Evolutionary conservation across 495 filamentous ascomycete genomes (phyloP).

Genomic region (Parathielavia hyrcaniae): DNA sequence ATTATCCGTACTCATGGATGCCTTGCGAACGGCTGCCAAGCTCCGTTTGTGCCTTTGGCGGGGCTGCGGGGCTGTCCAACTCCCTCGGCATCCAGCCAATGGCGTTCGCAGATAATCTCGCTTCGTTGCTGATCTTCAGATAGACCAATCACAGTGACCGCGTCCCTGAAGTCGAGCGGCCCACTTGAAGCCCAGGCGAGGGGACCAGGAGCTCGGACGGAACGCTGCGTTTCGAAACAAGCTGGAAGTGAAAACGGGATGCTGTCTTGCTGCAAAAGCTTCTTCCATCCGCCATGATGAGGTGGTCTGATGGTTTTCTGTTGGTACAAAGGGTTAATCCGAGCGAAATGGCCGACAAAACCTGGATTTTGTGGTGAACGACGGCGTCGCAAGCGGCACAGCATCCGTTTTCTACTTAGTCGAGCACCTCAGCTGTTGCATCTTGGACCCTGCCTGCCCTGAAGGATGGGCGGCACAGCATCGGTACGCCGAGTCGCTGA

Average conservation of each 20-base stretch:
- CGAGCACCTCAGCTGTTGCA: constrained; percentile 2
- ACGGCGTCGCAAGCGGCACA: constrained; percentile 12
- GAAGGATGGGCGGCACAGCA: constrained; percentile 6
- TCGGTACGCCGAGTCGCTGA: constrained; percentile 11
- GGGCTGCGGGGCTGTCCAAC: neutral
- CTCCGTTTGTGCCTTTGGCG: no score
- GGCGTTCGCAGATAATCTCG: constrained; percentile 26
- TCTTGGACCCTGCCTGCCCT: constrained; percentile 5
- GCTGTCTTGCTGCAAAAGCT: neutral
- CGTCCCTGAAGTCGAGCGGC: constrained; percentile 22
- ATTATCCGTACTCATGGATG: no score
- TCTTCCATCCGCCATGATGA: neutral
- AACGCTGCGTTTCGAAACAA: constrained; percentile 3
- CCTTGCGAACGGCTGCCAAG: no score
- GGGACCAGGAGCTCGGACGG: neutral
- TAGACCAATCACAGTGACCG: constrained; percentile 21
- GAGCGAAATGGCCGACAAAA: neutral
- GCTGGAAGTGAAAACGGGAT: neutral
- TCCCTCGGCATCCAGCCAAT: constrained; percentile 19
- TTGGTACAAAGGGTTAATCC: neutral
- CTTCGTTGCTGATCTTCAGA: constrained; percentile 14
- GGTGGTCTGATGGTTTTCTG: neutral
- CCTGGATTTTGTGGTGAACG: neutral
- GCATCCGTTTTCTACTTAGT: constrained; percentile 3
- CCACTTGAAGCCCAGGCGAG: constrained; percentile 1